These are phyloP conservation scores for Stereum hirsutum DNA, from an alignment of 1,284 basidiomycete species.

Conservation along the genomic window DNA sequence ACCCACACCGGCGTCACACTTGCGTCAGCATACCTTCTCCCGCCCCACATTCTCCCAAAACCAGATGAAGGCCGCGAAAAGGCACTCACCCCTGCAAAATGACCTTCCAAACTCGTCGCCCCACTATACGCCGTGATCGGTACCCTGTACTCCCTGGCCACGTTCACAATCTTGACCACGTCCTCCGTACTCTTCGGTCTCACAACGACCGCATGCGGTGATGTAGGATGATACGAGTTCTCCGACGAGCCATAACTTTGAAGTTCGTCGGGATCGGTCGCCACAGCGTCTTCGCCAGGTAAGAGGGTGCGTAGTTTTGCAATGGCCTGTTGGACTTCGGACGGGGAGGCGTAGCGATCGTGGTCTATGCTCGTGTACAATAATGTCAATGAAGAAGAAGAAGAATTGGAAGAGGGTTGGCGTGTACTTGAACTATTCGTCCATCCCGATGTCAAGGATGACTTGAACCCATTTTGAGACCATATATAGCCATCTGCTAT, in stretches of 20 bases:
- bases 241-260: conserved; percentile 3
- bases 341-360: conserved; percentile 1
- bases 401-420: too few relatives aligned
- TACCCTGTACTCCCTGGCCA: conserved; percentile 3
- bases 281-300: background rate
- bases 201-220: conserved; percentile 4
- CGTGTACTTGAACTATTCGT: too few relatives aligned
- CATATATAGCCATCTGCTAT: too few relatives aligned
- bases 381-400: too few relatives aligned
- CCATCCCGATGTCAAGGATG: too few relatives aligned
- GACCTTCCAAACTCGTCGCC: conserved; percentile 5
- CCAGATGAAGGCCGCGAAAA: background rate
- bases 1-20: background rate
- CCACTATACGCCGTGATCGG: conserved; percentile 3
- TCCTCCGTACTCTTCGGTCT: conserved; percentile 2
- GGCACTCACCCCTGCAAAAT: conserved; percentile 3
- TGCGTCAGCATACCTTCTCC: too few relatives aligned
- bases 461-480: too few relatives aligned
- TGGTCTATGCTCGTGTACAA: too few relatives aligned
- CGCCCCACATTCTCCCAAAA: background rate
- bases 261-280: conserved; percentile 1
- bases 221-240: conserved; percentile 4
- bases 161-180: conserved; percentile 1
- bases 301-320: background rate
- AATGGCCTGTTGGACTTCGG: conserved; percentile 1